phyloP scores from a whole-genome alignment of 2,329 filamentous ascomycete species.

The Aureobasidium pullulans region DNA sequence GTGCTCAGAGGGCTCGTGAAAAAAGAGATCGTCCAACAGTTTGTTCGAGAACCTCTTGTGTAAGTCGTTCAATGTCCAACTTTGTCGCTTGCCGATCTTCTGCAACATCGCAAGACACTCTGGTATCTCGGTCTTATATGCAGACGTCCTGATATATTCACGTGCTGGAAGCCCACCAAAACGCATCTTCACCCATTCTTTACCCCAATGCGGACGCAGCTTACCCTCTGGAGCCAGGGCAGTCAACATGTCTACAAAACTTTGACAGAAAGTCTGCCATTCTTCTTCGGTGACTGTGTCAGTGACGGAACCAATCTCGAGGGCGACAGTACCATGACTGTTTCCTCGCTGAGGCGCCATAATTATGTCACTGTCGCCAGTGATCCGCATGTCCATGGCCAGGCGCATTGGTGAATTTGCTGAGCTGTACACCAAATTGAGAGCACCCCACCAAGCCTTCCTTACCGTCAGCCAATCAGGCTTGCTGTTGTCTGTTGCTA shows the following conservation, averaged over 20 bases:
- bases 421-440: slow-evolving; percentile 34
- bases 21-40: slow-evolving; percentile 29
- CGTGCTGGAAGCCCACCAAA: slow-evolving; percentile 19
- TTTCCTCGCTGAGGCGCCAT: slow-evolving; percentile 41
- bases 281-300: slow-evolving; percentile 27
- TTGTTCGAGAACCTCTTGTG: slow-evolving; percentile 36
- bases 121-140: slow-evolving; percentile 33
- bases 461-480: slow-evolving; percentile 38
- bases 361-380: slow-evolving; percentile 33
- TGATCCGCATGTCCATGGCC: slow-evolving; percentile 12
- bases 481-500: slow-evolving; percentile 22
- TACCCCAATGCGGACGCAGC: slow-evolving; percentile 39
- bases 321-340: slow-evolving; percentile 34
- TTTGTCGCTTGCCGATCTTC: slow-evolving; percentile 33
- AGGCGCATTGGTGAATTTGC: slow-evolving; percentile 16
- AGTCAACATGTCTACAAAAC: slow-evolving; percentile 34
- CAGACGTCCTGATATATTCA: slow-evolving; percentile 31
- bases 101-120: slow-evolving; percentile 30
- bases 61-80: slow-evolving; percentile 34
- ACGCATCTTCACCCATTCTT: slow-evolving; percentile 26
- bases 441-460: slow-evolving; percentile 45
- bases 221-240: slow-evolving; percentile 17
- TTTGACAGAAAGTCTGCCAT: slow-evolving; percentile 36
- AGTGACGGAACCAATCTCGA: slow-evolving; percentile 33
- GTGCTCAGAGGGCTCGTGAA: background rate